Evolutionary conservation across 1,284 basidiomycete genomes (phyloP).

Genomic region (Ceratobasidium sp.): DNA sequence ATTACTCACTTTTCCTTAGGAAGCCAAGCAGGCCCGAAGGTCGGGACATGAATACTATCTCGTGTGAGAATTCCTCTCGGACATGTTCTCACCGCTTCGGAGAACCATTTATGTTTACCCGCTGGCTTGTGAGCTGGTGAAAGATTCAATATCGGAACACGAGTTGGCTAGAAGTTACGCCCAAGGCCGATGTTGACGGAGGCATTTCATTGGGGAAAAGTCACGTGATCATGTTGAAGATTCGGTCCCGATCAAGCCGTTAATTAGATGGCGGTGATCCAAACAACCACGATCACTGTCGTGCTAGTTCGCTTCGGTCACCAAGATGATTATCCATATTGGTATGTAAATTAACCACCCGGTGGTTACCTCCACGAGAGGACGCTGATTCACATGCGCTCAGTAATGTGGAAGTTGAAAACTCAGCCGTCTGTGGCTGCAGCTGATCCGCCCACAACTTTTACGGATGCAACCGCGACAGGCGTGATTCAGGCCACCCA

Average conservation of each 20-base stretch:
- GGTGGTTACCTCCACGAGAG: background rate
- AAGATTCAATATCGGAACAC: background rate
- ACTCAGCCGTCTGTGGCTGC: constrained; percentile 19
- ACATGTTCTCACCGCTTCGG: background rate
- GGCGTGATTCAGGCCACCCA: constrained; percentile 29
- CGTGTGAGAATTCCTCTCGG: background rate
- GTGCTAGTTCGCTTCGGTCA: constrained; percentile 6
- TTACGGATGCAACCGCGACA: constrained; percentile 29
- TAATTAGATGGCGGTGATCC: background rate
- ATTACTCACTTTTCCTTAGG: background rate
- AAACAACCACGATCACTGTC: constrained; percentile 16
- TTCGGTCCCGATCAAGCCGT: background rate
- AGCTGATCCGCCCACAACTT: background rate
- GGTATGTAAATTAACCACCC: constrained; percentile 4
- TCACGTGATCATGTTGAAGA: constrained; percentile 3
- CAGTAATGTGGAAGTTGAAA: constrained; percentile 39
- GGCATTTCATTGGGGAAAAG: background rate
- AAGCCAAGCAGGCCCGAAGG: background rate
- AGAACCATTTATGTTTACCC: background rate
- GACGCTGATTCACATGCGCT: constrained; percentile 1
- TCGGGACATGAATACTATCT: background rate
- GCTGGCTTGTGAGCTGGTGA: background rate
- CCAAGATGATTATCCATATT: constrained; percentile 41
- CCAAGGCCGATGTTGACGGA: background rate
- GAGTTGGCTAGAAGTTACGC: background rate